phyloP scores from a whole-genome alignment of 83 land plant genomes.

The Picea abies region DNA sequence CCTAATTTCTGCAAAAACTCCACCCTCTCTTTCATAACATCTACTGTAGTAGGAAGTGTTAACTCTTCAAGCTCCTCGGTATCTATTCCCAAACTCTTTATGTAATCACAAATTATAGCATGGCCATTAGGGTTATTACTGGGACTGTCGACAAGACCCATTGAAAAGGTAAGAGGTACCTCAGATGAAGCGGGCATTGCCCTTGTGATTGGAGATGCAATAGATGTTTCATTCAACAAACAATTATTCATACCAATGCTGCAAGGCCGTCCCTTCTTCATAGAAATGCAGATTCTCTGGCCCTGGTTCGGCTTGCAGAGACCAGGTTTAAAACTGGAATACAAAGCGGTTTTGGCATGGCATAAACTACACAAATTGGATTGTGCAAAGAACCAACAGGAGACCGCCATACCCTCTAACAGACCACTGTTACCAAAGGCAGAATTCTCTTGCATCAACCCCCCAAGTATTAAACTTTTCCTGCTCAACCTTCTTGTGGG shows the following conservation, averaged over 20 bases:
- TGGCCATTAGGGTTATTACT: constrained; percentile 34
- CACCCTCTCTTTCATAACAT: constrained; percentile 72
- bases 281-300: neutral
- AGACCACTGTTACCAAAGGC: too few species aligned
- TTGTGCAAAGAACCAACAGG: too few species aligned
- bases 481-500: too few species aligned
- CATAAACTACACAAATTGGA: neutral
- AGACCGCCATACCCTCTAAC: too few species aligned
- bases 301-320: neutral
- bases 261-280: neutral
- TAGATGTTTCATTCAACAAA: neutral
- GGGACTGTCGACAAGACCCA: constrained; percentile 55
- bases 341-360: neutral
- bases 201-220: too few species aligned
- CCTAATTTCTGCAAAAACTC: constrained; percentile 77
- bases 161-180: too few species aligned
- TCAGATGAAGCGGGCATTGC: too few species aligned
- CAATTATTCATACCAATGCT: neutral
- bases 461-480: too few species aligned
- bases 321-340: neutral
- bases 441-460: too few species aligned
- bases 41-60: constrained; percentile 76
- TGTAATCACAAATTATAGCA: constrained; percentile 55
- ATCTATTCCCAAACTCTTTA: constrained; percentile 54
- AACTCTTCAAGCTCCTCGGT: constrained; percentile 67